phyloP scores from a whole-genome alignment of 164 flowering plant species.

The Magnolia sinica region DNA sequence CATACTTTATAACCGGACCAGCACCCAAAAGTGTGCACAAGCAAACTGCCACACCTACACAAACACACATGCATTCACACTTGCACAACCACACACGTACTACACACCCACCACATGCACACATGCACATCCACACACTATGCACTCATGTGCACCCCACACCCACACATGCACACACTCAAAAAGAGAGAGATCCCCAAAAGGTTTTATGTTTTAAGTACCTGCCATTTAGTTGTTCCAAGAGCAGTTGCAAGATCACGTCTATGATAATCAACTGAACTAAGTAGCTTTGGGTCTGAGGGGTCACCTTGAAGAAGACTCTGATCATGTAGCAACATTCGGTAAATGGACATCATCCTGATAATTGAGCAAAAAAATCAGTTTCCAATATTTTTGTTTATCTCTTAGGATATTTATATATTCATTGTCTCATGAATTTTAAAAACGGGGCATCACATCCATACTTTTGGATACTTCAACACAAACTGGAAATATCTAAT shows the following conservation, averaged over 20 bases:
- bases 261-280: conserved; percentile 41
- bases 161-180: background rate
- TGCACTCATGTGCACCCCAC: background rate
- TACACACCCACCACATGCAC: background rate
- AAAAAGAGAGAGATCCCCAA: background rate
- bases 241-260: conserved; percentile 54
- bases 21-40: too few relatives aligned
- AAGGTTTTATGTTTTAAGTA: conserved; percentile 10
- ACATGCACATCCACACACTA: background rate
- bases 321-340: conserved; percentile 44
- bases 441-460: background rate
- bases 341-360: conserved; percentile 57
- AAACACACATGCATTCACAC: too few relatives aligned
- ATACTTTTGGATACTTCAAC: too few relatives aligned
- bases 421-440: background rate
- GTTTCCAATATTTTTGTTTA: background rate
- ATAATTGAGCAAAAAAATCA: background rate
- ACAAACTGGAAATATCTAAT: background rate
- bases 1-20: too few relatives aligned
- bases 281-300: conserved; percentile 35
- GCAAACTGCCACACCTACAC: too few relatives aligned
- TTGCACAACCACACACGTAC: too few relatives aligned
- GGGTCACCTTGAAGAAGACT: conserved; percentile 35
- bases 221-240: conserved; percentile 70
- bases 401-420: background rate